A percentile compares a stretch with the other conserved stretches of the same genome.
Conservation (phyloP, 208 protist species). For the Leishmania mexicana region DNA sequence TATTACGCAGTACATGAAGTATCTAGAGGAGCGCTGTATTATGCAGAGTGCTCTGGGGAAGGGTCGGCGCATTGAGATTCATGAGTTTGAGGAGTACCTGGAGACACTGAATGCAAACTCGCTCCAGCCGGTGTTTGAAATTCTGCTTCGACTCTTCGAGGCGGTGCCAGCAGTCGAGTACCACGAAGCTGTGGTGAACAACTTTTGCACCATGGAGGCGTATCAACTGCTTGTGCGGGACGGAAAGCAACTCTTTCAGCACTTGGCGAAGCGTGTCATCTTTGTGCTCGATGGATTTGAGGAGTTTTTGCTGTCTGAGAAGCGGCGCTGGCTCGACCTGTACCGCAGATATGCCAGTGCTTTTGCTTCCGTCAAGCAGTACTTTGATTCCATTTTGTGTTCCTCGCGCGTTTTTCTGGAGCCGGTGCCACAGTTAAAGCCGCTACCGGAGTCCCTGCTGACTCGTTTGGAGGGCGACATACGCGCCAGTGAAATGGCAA, state of each 20-base stretch:
- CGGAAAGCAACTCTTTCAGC: conserved; percentile 63
- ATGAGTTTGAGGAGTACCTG: conserved; percentile 53
- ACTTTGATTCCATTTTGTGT: conserved; percentile 56
- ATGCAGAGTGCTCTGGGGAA: conserved; percentile 42
- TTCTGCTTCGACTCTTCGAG: conserved; percentile 43
- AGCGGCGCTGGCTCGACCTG: conserved; percentile 51
- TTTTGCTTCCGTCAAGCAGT: conserved; percentile 33
- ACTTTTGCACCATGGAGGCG: conserved; percentile 78
- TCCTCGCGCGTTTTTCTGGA: conserved; percentile 60
- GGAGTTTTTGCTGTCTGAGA: conserved; percentile 43
- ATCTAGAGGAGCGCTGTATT: conserved; percentile 54
- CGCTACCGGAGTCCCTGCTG: conserved; percentile 46
- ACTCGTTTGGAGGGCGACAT: conserved; percentile 49
- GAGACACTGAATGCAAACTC: conserved; percentile 44
- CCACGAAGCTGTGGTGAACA: conserved; percentile 66
- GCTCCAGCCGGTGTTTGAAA: conserved; percentile 43
- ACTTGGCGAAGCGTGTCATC: conserved; percentile 64
- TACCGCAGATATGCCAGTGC: conserved; percentile 44
- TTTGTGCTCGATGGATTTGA: conserved; percentile 67
- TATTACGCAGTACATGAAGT: conserved; percentile 68
- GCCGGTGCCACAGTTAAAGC: conserved; percentile 55
- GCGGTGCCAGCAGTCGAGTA: conserved; percentile 43
- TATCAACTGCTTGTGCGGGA: conserved; percentile 66
- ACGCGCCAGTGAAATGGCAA: conserved; percentile 27
- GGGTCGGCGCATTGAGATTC: conserved; percentile 48